Base-by-base conservation (phyloP, 495 filamentous ascomycete species). In the Hypomontagnella monticulosa region DNA sequence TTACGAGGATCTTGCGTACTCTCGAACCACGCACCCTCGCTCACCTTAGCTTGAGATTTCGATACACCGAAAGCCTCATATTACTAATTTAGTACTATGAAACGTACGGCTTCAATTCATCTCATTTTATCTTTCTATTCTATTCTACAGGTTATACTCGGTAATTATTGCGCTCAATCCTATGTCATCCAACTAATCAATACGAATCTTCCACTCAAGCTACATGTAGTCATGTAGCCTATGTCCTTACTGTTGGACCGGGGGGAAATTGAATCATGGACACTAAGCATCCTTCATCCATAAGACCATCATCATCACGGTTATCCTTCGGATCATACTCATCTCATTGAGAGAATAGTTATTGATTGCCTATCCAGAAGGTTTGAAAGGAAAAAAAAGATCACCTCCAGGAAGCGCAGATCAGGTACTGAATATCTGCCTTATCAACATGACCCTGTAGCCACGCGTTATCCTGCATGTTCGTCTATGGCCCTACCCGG, bases 31-130 rank as follows among this genome's bases (percentile, higher is more conserved):
- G 49, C 23, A 18, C 47, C 14, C 46, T 43, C 46, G 11, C 46
- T 2, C 2, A 42, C 36, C 7, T 41, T 61, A 40, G 7, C 27
- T 56, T 40, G 5, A 14, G 43, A 11, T 27, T 40, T 47, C 23
- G 59, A 63, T 42, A 49, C 59, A 40, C 11, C 23, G 27, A 48
- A 30, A 41, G 20, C 50, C 30, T 47, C 59, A 62, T 16, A 14
- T 16, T 55, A 20, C 15, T 48, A 38, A 55, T 30, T 42, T 50
- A 36, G 49, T 37, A 2, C 3, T 27, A 6, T 27, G 23, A 27
- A 27, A 27, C 23, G 6, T 27, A 27, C 6, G 23, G 23, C 23
- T 27, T 27, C 23, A 27, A 3, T 6, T 27, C 23, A 27, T 27
- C 23, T 27, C 23, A 27, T 27, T 27, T 27, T 27, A 27, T 27